phyloP scores from a whole-genome alignment of 805 yeast species.

The Spencermartinsiella europaea region DNA sequence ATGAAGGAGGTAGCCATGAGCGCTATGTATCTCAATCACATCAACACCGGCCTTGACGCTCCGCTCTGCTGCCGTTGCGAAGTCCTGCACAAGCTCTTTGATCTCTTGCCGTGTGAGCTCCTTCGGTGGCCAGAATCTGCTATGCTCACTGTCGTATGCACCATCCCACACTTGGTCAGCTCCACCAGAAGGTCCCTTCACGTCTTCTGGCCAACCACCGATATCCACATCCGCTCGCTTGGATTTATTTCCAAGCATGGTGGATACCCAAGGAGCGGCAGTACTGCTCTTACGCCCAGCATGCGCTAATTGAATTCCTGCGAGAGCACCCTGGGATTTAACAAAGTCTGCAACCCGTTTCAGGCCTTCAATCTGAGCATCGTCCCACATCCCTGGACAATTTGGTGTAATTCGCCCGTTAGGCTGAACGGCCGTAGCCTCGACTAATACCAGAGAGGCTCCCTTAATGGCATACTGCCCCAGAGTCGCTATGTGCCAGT shows the following conservation, averaged over 20 bases:
- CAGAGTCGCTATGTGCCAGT: conserved; percentile 47
- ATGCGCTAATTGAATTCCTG: conserved; percentile 53
- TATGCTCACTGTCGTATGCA: no score
- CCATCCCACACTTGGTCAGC: no score
- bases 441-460: conserved; percentile 45
- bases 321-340: conserved; percentile 37
- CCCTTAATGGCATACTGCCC: conserved; percentile 45
- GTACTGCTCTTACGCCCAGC: conserved; percentile 48
- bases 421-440: conserved; percentile 40
- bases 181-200: conserved; percentile 29
- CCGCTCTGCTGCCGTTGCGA: conserved; percentile 43
- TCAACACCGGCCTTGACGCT: conserved; percentile 53
- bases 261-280: conserved; percentile 31
- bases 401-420: conserved; percentile 41
- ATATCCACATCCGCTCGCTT: conserved; percentile 27
- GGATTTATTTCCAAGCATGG: no score
- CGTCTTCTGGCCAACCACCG: conserved; percentile 37
- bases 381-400: conserved; percentile 48
- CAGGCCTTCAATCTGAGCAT: conserved; percentile 42
- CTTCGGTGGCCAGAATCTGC: no score
- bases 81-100: conserved; percentile 37
- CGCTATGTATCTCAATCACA: conserved; percentile 59
- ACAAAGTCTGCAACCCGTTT: conserved; percentile 39
- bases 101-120: conserved; percentile 35
- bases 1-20: conserved; percentile 53